Base-by-base conservation (phyloP, 257 asterid species). In the Echites panduratus region DNA sequence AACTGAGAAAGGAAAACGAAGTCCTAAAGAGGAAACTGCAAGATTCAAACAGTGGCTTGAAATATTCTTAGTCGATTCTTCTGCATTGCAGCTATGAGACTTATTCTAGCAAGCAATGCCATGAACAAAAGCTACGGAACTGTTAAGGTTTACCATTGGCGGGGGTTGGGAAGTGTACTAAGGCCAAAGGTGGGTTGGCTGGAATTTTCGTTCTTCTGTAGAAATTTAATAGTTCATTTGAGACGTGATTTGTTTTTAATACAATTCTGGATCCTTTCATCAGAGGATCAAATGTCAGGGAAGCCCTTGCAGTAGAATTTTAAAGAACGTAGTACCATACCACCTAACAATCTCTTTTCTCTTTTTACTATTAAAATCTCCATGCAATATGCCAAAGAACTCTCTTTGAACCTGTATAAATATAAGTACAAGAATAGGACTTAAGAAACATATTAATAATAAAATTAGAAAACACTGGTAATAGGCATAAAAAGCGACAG, bases 1-100 rank as follows among this genome's bases (percentile, higher is more conserved):
- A 76, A 70, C 77, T 83, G 27, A 40, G 87, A 65, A 83, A 80
- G 77, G 87, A 83, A 70, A 80, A 83, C 29, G 87, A 83, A 74
- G 72, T 76, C 67, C 87, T 83, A 20, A 78, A 76, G 59, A 70
- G 87, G 63, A 69, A 77, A 56, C 73, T 73, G 9, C 50, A 26
- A 35, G 78, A 69, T 47, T 74, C 53, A 9, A 70, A 49, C 26
- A 57, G 17, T 19, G 70, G 69, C 22, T 62, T 0, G 9, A 13
- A 59, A 29, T 22, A 54, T 54, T 56, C 32, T 2, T 56, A 22
- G 35, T 56, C 20, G 27, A 53, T 53, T 53, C 63, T 53, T 53
- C 63, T 56, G 35, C 63, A 56, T 10, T 24, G 17, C 6, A 9
- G 35, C 12, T 1, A 9, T 24, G 63, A 9, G 9, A 56, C 43